Conservation (phyloP, 2,329 filamentous ascomycete species). For the Exophiala sideris region DNA sequence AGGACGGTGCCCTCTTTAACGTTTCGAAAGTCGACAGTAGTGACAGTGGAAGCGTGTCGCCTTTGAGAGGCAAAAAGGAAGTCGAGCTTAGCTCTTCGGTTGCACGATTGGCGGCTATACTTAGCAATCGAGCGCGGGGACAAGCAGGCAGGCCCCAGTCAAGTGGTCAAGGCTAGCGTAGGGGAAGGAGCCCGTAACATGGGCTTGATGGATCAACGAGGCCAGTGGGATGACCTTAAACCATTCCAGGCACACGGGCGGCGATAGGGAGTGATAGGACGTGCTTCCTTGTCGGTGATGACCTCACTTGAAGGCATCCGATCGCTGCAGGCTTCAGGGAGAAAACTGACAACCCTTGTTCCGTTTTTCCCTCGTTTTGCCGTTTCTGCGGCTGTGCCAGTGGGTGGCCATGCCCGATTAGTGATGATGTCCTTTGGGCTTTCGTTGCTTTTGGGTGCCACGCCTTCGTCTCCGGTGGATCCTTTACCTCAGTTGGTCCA, state of each 20-base stretch:
- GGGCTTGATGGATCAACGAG: background rate
- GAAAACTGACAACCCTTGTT: background rate
- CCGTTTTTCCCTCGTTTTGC: slow-evolving; percentile 8
- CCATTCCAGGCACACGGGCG: slow-evolving; percentile 2
- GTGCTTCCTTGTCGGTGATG: slow-evolving; percentile 1
- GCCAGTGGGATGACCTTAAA: slow-evolving; percentile 3
- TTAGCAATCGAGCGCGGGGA: slow-evolving; percentile 7
- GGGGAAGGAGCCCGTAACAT: slow-evolving; percentile 3
- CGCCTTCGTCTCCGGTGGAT: slow-evolving; percentile 10
- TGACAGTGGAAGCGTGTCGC: too few relatives aligned
- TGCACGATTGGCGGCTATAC: slow-evolving; percentile 8
- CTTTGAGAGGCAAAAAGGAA: too few relatives aligned
- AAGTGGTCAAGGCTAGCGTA: slow-evolving; percentile 3
- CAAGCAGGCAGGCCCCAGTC: background rate
- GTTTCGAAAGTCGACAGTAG: too few relatives aligned
- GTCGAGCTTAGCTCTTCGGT: background rate
- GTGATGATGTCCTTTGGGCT: background rate
- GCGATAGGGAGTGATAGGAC: slow-evolving; percentile 12
- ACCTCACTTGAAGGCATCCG: slow-evolving; percentile 9
- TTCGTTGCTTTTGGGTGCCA: slow-evolving; percentile 12
- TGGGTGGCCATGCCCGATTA: slow-evolving; percentile 3
- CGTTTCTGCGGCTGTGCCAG: slow-evolving; percentile 21
- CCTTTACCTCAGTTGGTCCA: background rate
- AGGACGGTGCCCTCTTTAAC: too few relatives aligned
- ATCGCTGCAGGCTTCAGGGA: slow-evolving; percentile 18